These are phyloP conservation scores for Physcomitrium patens DNA, from an alignment of 225 moss, liverwort and hornwort species.

Conservation along the genomic window DNA sequence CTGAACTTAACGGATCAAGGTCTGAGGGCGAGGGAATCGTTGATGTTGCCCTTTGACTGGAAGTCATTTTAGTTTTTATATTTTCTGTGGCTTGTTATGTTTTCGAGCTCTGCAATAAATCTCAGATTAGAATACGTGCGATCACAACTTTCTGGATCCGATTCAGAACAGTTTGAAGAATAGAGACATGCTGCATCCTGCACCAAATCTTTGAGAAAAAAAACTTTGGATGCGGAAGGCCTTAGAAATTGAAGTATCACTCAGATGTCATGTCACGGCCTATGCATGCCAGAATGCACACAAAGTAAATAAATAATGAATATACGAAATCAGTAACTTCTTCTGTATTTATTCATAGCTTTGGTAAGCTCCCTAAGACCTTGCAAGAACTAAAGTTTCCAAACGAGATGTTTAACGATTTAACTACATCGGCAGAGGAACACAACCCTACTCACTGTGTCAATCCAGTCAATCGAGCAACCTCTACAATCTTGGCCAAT, in stretches of 20 bases:
- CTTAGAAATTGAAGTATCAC: not conserved
- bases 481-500: not conserved
- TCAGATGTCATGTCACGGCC: not conserved
- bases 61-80: conserved; percentile 18
- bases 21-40: conserved; percentile 61
- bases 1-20: conserved; percentile 32
- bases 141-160: conserved; percentile 39
- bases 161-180: conserved; percentile 47
- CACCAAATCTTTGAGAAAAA: conserved; percentile 18
- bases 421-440: no score
- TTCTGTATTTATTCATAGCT: no score
- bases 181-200: conserved; percentile 53
- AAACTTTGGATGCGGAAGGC: not conserved
- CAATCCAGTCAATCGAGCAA: not conserved
- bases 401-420: no score
- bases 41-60: conserved; percentile 55
- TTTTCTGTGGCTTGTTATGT: conserved; percentile 17
- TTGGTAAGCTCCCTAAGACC: not conserved
- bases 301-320: not conserved
- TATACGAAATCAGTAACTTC: not conserved
- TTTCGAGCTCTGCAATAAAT: conserved; percentile 36
- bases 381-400: no score
- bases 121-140: not conserved
- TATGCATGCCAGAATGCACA: not conserved
- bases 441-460: not conserved